Conservation (phyloP, 257 asterid species). For the Rubia yunnanensis region DNA sequence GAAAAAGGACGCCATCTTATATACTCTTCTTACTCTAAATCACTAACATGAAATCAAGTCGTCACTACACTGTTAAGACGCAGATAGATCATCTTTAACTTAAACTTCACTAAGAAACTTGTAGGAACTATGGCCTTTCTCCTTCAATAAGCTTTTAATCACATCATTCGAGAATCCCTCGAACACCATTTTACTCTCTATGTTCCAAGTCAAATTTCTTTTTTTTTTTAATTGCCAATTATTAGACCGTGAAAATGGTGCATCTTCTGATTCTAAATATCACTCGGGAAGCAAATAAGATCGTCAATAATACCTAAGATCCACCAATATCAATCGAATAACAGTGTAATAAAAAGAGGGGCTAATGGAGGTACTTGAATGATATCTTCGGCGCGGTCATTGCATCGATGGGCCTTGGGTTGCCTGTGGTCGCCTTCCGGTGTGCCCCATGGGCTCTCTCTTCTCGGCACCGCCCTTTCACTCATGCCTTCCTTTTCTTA, state of each 20-base stretch:
- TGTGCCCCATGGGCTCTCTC: constrained; percentile 94
- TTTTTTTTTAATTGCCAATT: background rate
- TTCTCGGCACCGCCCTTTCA: constrained; percentile 82
- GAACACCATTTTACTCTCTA: background rate
- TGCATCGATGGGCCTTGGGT: constrained; percentile 86
- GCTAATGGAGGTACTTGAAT: constrained; percentile 38
- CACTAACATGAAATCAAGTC: background rate
- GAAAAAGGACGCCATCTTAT: background rate
- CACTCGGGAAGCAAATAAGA: background rate
- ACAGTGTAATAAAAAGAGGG: constrained; percentile 2
- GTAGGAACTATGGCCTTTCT: background rate
- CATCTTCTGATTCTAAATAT: too few species aligned
- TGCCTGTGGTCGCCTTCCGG: constrained; percentile 56
- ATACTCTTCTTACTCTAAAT: too few species aligned
- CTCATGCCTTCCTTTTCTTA: constrained; percentile 46
- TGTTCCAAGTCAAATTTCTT: background rate
- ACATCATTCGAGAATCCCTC: background rate
- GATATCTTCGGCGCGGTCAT: constrained; percentile 93
- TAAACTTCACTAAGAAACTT: background rate
- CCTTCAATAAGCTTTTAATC: background rate
- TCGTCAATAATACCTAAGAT: background rate
- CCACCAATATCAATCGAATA: background rate
- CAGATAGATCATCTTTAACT: background rate
- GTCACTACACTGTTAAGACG: background rate
- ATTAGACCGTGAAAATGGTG: background rate